These are phyloP conservation scores for Tetrapisispora taiwanensis DNA, from an alignment of 805 yeast species.

Conservation along the genomic window DNA sequence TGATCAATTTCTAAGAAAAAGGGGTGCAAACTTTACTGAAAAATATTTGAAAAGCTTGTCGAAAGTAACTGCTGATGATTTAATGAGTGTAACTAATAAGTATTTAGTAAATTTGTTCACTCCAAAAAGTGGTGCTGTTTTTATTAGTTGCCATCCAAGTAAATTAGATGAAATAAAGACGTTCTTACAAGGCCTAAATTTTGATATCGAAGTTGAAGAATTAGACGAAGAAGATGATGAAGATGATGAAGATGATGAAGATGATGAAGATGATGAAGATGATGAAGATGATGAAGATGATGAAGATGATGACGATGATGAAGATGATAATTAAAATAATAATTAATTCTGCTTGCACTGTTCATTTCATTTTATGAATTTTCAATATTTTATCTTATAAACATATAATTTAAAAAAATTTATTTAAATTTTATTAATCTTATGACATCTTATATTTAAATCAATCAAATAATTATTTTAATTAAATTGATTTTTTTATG, in stretches of 20 bases:
- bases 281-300: not conserved
- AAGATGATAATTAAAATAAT: not conserved
- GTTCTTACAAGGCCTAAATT: constrained; percentile 47
- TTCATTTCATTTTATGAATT: no score
- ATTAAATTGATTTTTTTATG: no score
- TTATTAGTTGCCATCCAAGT: constrained; percentile 65
- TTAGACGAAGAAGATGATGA: constrained; percentile 33
- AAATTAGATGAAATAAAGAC: constrained; percentile 39
- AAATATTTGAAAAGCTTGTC: constrained; percentile 45
- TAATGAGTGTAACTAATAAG: constrained; percentile 34
- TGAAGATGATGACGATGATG: not conserved
- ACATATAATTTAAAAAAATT: no score
- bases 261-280: constrained; percentile 3
- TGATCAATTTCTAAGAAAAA: constrained; percentile 54
- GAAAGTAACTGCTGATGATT: constrained; percentile 37
- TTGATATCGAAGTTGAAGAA: constrained; percentile 48
- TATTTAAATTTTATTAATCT: no score
- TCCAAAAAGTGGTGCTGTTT: constrained; percentile 44
- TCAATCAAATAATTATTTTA: no score
- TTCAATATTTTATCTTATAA: no score
- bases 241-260: constrained; percentile 19
- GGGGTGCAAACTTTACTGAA: constrained; percentile 59
- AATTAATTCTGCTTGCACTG: no score
- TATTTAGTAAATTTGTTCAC: constrained; percentile 62
- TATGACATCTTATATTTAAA: no score